phyloP scores from a whole-genome alignment of 2,329 filamentous ascomycete genomes.

The Plenodomus biglobosus region DNA sequence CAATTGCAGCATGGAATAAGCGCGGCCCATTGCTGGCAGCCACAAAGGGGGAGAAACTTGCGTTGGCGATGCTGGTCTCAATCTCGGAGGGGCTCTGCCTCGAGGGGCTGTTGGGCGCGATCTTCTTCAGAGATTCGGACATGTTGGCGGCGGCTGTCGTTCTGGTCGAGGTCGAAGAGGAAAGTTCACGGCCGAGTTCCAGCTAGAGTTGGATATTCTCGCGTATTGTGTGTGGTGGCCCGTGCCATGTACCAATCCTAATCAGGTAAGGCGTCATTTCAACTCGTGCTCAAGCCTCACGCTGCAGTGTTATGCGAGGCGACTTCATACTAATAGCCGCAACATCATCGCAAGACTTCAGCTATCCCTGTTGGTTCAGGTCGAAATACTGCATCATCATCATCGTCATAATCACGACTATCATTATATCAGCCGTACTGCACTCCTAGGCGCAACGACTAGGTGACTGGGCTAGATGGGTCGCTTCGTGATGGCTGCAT shows the following conservation, averaged over 20 bases:
- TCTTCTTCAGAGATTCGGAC: conserved; percentile 85
- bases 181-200: background rate
- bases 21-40: conserved; percentile 2
- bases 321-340: too few species aligned
- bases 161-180: conserved; percentile 20
- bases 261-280: background rate
- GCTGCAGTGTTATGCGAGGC: too few species aligned
- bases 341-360: too few species aligned
- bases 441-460: too few species aligned
- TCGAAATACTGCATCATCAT: too few species aligned
- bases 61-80: conserved; percentile 93
- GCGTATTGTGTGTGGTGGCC: background rate
- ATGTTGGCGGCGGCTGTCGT: conserved; percentile 55
- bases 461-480: too few species aligned
- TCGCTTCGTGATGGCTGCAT: too few species aligned
- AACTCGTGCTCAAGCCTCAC: too few species aligned
- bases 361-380: too few species aligned
- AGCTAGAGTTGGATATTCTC: background rate
- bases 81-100: conserved; percentile 95
- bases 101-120: conserved; percentile 95
- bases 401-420: too few species aligned
- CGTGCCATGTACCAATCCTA: background rate
- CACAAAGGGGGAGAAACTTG: conserved; percentile 50
- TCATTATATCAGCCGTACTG: too few species aligned
- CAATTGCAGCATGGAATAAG: conserved; percentile 8